Base-by-base conservation (phyloP, 1,284 basidiomycete species). In the Stygiomarasmius scandens region DNA sequence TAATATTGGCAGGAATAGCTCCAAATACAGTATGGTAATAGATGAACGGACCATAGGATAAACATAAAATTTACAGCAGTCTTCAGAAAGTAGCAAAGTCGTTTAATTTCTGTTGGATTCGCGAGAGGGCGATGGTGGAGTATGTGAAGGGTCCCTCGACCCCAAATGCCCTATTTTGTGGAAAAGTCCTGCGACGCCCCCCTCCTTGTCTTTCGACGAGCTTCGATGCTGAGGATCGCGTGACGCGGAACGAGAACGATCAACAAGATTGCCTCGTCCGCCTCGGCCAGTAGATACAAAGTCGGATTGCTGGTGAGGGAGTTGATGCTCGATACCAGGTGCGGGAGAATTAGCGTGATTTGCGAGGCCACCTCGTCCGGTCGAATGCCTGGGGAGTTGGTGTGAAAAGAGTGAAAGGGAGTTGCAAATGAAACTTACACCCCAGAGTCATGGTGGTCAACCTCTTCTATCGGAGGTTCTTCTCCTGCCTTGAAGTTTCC, bases 201-300 rank as follows among this genome's bases (percentile, higher is more conserved):
- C 67, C 9, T 69, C 70, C 47, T 67, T 72, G 12, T 63, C 72
- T 64, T 69, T 70, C 9, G 71, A 71, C 9, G 19, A 5, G 11
- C 64, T 62, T 45, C 70, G 66, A 47, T 41, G 50, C 2, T 54
- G 56, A 10, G 71, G 69, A 32, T 76, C 73, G 19, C 75, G 74
- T n/a, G 78, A 77, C 2, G 46, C 64, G 16, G 77, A 78, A 36
- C 73, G 72, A n/a, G 77, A 79, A 38, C 73, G 73, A 12, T 59
- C 59, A 23, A 81, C 82, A 55, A 91, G 84, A 67, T 93, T 92
- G 11, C 90, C 90, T 4, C 74, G 81, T 9, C 90, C 90, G n/a
- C 90, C 90, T 20, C 90, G 83, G 2, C 89, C 90, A 12, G 79
- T 77, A 19, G 82, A 82, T 58, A 77, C 76, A 44, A 68, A 70